A percentile compares a stretch with the other conserved stretches of the same genome.
phyloP scores from a whole-genome alignment of 352 stramenopile genomes.

The Pythium folliculosum region DNA sequence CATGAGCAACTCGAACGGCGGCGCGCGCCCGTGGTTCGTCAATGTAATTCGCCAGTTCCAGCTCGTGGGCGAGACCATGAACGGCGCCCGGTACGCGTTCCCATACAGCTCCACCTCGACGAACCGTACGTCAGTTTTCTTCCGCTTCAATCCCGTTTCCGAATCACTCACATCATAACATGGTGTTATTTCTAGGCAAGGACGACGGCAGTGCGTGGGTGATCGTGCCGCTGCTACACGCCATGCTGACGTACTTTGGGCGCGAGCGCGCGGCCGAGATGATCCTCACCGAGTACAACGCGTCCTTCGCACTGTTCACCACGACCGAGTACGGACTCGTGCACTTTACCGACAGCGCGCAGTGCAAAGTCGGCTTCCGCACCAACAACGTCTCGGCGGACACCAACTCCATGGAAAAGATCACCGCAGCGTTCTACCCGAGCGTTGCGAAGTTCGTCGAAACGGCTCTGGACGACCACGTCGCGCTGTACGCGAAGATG shows the following conservation, averaged over 20 bases:
- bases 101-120: slow-evolving; percentile 22
- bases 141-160: background rate
- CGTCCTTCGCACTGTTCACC: slow-evolving; percentile 29
- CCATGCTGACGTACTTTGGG: slow-evolving; percentile 33
- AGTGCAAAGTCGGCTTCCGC: slow-evolving; percentile 37
- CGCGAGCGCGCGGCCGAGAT: slow-evolving; percentile 12
- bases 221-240: slow-evolving; percentile 29
- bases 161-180: background rate
- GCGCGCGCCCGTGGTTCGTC: slow-evolving; percentile 33
- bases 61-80: slow-evolving; percentile 33
- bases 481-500: slow-evolving; percentile 28
- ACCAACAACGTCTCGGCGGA: slow-evolving; percentile 29
- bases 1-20: slow-evolving; percentile 41
- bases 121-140: slow-evolving; percentile 19
- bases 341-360: slow-evolving; percentile 32
- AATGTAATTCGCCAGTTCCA: slow-evolving; percentile 22
- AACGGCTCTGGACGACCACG: slow-evolving; percentile 21
- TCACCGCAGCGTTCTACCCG: slow-evolving; percentile 34
- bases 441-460: slow-evolving; percentile 24
- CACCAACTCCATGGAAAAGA: slow-evolving; percentile 34
- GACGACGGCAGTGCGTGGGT: slow-evolving; percentile 42
- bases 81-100: slow-evolving; percentile 26
- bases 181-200: slow-evolving; percentile 20
- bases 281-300: slow-evolving; percentile 35
- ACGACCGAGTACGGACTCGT: slow-evolving; percentile 37